Evolutionary conservation across 2,329 filamentous ascomycete species (phyloP), one percentile per base, ranked within the genome.

Genomic region (Fusarium sp.): DNA sequence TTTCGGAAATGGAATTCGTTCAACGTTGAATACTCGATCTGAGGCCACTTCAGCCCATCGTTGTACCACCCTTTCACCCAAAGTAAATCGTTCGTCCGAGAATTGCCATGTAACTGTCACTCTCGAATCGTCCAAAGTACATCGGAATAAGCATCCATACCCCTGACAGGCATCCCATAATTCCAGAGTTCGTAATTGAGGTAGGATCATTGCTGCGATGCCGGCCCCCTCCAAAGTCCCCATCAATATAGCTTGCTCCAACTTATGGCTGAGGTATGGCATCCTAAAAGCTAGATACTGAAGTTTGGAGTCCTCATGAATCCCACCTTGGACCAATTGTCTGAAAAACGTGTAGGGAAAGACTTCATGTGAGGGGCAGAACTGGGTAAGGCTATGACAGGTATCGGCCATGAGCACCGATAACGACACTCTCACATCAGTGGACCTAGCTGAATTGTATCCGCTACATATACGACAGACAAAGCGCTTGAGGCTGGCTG

Each of bases 121-220:
- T 31, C 17, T 42, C 22, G 2, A 45, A 10, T 31, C 42, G 42
- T 57, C 45, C 21, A 56, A 38, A 6, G 43, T 47, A 47, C 57
- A 69, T 24, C 64, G 42, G 21, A 69, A 69, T 9, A 69, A 14
- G 43, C 13, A 57, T 26, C 21, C 53, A 59, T 46, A 54, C 4
- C 24, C 17, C 4, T 4, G 3, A 3, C 28, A 39, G 8, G 15
- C 40, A 49, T 53, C 36, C 56, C 46, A 69, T n/a, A 69, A 6
- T 43, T 69, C 66, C 19, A 69, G 21, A 24, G 42, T 59, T 33
- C 36, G 39, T 14, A 65, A 13, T 15, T 15, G 45, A 22, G 66
- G 60, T 7, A 69, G 34, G 2, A 2, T 50, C 21, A 17, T 49
- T 43, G 53, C 59, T 50, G 53, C 64, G 2, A 7, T 10, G 11